phyloP scores from a whole-genome alignment of 73 alveolate genomes.

The Paramecium primaurelia region DNA sequence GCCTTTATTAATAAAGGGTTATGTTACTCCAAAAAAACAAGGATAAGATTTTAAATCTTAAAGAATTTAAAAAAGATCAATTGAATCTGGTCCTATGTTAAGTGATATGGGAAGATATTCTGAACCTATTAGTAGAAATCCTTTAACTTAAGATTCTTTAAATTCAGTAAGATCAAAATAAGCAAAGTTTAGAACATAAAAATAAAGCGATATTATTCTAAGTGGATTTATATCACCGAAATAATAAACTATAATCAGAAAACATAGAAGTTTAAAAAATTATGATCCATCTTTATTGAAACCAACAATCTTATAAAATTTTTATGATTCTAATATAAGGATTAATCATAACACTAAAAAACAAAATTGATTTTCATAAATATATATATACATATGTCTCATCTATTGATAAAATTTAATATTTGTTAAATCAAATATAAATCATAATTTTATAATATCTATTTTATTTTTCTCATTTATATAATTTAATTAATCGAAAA shows the following conservation, averaged over 20 bases:
- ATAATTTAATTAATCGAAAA: too few relatives aligned
- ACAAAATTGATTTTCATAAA: not conserved
- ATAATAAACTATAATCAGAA: not conserved
- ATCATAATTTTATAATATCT: not conserved
- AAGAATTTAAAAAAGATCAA: not conserved
- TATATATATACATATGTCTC: not conserved
- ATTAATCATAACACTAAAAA: not conserved
- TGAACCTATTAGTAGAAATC: not conserved
- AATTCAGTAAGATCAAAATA: not conserved
- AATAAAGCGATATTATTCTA: not conserved
- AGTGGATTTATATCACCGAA: conserved; percentile 2
- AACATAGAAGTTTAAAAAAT: not conserved
- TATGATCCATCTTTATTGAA: not conserved
- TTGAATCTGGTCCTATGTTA: not conserved
- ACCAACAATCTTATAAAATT: not conserved
- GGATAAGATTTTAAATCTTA: not conserved
- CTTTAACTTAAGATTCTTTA: not conserved
- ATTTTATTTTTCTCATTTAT: too few relatives aligned
- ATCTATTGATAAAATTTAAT: not conserved
- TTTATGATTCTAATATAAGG: not conserved
- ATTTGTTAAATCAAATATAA: too few relatives aligned
- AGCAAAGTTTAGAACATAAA: not conserved
- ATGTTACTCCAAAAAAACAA: not conserved
- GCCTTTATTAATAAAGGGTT: not conserved
- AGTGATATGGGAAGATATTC: conserved; percentile 3